Conservation (phyloP, 306 rosid species). For the Quercus agrifolia region DNA sequence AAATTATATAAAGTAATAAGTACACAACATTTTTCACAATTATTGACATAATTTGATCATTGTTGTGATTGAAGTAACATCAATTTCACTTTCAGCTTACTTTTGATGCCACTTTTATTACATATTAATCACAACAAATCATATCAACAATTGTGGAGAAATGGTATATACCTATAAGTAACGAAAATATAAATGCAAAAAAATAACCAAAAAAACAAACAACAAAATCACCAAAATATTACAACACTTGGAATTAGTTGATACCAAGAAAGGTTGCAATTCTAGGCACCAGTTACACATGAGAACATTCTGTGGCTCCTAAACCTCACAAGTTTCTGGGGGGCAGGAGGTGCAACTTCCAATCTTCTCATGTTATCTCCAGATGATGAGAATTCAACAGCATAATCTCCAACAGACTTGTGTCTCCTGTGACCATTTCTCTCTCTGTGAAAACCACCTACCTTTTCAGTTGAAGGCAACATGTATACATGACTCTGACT, state of each 20-base stretch:
- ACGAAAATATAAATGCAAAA: neutral
- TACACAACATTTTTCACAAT: too few species aligned
- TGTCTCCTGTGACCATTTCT: neutral
- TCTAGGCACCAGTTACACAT: neutral
- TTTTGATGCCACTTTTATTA: too few species aligned
- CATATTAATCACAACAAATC: too few species aligned
- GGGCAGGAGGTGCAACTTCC: neutral
- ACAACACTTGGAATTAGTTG: neutral
- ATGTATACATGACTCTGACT: neutral
- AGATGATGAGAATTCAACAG: neutral
- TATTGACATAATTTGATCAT: too few species aligned
- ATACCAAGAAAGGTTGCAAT: neutral
- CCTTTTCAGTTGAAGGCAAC: neutral
- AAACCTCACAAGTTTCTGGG: conserved; percentile 9
- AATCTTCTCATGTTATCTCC: neutral
- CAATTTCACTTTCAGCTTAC: too few species aligned
- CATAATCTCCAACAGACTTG: neutral
- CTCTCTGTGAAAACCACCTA: neutral
- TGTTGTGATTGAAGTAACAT: too few species aligned
- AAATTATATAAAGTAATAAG: too few species aligned
- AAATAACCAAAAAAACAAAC: neutral
- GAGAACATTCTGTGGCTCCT: conserved; percentile 2
- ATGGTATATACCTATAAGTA: too few species aligned
- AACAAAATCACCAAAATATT: neutral
- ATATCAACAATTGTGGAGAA: too few species aligned